A percentile compares a stretch with the other conserved stretches of the same genome.
phyloP scores from a whole-genome alignment of 768 basidiomycete genomes.

The Xerocomus brunneocitrinus region DNA sequence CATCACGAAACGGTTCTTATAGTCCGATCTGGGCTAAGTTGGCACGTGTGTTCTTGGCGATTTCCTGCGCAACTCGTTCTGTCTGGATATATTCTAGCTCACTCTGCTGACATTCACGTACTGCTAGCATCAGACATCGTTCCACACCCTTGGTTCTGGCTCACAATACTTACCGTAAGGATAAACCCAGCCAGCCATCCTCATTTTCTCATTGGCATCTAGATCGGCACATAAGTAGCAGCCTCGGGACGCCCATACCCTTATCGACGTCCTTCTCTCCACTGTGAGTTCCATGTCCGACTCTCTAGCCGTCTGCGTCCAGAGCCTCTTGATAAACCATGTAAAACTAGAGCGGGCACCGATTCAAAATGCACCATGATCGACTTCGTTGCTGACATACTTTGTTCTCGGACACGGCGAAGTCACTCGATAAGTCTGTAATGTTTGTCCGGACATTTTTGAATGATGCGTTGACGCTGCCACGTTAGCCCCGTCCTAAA shows the following conservation, averaged over 20 bases:
- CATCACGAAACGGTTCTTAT: not conserved
- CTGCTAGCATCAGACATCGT: not conserved
- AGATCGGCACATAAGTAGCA: too few species aligned
- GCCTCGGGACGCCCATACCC: too few species aligned
- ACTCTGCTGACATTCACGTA: not conserved
- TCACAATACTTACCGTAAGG: too few species aligned
- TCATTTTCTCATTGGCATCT: too few species aligned
- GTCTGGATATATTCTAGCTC: not conserved
- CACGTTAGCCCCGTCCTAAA: not conserved
- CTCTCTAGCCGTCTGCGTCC: too few species aligned
- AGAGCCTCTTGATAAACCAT: too few species aligned
- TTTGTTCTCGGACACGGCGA: too few species aligned
- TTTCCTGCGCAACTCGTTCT: not conserved
- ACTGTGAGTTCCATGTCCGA: too few species aligned
- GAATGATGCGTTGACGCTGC: not conserved
- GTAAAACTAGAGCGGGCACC: not conserved
- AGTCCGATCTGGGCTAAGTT: not conserved
- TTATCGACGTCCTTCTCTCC: too few species aligned
- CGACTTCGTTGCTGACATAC: not conserved
- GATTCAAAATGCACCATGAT: not conserved
- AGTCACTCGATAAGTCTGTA: not conserved
- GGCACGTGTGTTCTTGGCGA: not conserved
- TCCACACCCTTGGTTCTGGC: too few species aligned
- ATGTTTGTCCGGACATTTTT: not conserved
- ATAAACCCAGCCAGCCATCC: too few species aligned